Conservation (phyloP, 2,329 filamentous ascomycete genomes). For the Drechslerella dactyloides region DNA sequence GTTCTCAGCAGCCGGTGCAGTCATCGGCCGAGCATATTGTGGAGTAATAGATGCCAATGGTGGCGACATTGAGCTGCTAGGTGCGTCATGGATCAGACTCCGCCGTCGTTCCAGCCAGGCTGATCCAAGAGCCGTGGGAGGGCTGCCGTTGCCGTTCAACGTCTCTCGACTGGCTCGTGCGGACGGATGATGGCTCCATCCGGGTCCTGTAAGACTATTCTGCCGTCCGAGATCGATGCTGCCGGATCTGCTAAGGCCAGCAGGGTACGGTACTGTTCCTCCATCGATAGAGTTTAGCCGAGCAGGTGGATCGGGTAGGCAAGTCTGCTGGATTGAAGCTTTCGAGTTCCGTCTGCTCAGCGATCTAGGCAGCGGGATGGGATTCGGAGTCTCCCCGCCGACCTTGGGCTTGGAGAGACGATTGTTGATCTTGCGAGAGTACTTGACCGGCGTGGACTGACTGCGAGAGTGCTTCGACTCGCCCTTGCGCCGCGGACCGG, state of each 20-base stretch:
- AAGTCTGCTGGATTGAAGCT: conserved; percentile 32
- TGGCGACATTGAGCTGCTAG: conserved; percentile 22
- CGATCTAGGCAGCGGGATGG: conserved; percentile 29
- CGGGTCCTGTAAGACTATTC: conserved; percentile 23
- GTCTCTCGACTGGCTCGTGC: conserved; percentile 26
- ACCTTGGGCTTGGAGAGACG: conserved; percentile 41
- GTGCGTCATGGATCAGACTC: conserved; percentile 34
- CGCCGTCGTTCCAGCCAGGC: conserved; percentile 30
- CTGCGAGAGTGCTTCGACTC: background rate
- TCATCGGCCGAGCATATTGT: conserved; percentile 30
- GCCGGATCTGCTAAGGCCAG: conserved; percentile 26
- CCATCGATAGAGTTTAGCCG: conserved; percentile 31
- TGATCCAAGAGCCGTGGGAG: conserved; percentile 16
- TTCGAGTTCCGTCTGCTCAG: conserved; percentile 39
- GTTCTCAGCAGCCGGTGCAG: conserved; percentile 23
- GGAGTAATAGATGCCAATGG: conserved; percentile 27
- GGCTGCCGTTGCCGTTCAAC: conserved; percentile 16
- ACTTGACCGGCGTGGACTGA: conserved; percentile 3
- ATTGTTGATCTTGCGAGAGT: conserved; percentile 26
- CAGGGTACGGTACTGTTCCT: conserved; percentile 24
- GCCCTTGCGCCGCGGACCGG: background rate
- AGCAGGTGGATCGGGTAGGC: conserved; percentile 27
- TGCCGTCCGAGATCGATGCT: conserved; percentile 38
- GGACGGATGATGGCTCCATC: conserved; percentile 37
- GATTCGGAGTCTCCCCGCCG: conserved; percentile 30